These are phyloP conservation scores for Thalia dealbata DNA, from an alignment of 176 grass and related monocot species.

Conservation along the genomic window DNA sequence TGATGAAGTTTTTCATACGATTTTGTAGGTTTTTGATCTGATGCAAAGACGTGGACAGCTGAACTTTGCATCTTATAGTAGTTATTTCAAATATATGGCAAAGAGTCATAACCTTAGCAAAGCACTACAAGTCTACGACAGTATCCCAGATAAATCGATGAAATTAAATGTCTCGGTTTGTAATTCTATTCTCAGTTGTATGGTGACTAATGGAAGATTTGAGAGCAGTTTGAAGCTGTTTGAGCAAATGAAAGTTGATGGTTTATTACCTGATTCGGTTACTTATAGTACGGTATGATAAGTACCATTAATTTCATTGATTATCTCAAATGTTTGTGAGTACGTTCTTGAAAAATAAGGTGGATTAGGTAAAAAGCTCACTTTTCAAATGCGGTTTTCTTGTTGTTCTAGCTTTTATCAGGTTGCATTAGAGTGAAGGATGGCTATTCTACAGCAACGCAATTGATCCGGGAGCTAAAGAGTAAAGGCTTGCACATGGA, in stretches of 20 bases:
- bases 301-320: slow-evolving; percentile 2
- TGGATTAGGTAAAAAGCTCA: neutral
- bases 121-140: slow-evolving; percentile 47
- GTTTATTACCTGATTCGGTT: slow-evolving; percentile 68
- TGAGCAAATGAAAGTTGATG: slow-evolving; percentile 65
- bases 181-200: slow-evolving; percentile 80
- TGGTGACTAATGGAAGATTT: slow-evolving; percentile 63
- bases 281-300: slow-evolving; percentile 81
- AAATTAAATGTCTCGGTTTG: slow-evolving; percentile 65
- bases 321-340: slow-evolving; percentile 2
- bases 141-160: slow-evolving; percentile 34
- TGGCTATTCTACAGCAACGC: slow-evolving; percentile 64
- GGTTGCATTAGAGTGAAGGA: slow-evolving; percentile 67
- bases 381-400: slow-evolving; percentile 18
- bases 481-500: slow-evolving; percentile 59
- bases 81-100: slow-evolving; percentile 83
- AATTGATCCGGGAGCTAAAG: slow-evolving; percentile 56
- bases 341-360: neutral
- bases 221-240: slow-evolving; percentile 79
- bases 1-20: neutral
- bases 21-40: slow-evolving; percentile 77
- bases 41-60: slow-evolving; percentile 57
- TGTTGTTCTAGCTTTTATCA: slow-evolving; percentile 57
- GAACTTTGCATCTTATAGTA: slow-evolving; percentile 72
- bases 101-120: slow-evolving; percentile 47